Percentiles rank a stretch among this genome's conserved stretches.
phyloP scores from a whole-genome alignment of 2,329 filamentous ascomycete species.

The Ceratocystis lukuohia region DNA sequence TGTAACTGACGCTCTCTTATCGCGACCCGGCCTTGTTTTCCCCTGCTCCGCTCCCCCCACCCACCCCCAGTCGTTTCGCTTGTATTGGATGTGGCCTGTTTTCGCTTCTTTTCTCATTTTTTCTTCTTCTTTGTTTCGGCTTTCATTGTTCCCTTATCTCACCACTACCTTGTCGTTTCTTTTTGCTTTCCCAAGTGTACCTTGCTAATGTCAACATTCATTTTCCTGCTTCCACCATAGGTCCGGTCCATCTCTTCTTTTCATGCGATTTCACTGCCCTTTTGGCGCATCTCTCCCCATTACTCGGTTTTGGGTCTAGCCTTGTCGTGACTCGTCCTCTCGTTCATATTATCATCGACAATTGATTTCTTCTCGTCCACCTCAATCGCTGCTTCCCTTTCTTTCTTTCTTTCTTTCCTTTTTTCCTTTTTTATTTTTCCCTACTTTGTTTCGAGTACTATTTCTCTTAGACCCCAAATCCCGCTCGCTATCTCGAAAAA shows the following conservation, averaged over 20 bases:
- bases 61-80: neutral
- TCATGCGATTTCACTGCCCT: neutral
- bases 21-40: neutral
- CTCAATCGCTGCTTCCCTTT: neutral
- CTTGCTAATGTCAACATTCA: neutral
- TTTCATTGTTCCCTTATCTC: constrained; percentile 8
- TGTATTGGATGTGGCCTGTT: constrained; percentile 6
- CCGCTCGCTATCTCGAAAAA: neutral
- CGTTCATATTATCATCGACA: neutral
- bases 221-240: neutral
- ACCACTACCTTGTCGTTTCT: neutral
- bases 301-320: neutral
- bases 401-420: neutral
- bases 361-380: neutral
- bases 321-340: neutral
- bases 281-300: neutral
- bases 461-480: neutral
- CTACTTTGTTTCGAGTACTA: neutral
- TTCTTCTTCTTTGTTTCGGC: constrained; percentile 3
- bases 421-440: neutral
- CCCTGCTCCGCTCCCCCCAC: neutral
- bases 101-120: constrained; percentile 4
- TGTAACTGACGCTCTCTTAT: constrained; percentile 2
- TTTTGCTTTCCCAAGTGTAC: neutral
- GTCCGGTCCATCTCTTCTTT: neutral